Base-by-base conservation (phyloP, 371 early-diverging fungal species). In the Rhizopus microsporus region DNA sequence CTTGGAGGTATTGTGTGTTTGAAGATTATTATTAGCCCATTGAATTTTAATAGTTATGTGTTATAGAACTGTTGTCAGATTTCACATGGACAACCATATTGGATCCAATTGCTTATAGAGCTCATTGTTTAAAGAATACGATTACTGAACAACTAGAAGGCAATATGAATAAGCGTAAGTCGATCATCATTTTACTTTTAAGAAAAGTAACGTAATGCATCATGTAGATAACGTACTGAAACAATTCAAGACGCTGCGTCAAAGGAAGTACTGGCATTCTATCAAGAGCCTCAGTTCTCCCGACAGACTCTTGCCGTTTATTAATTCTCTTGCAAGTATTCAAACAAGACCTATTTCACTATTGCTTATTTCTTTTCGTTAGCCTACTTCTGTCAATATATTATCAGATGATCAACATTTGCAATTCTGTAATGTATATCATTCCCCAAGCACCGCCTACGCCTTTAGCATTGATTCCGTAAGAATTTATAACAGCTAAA, bases 231-330 rank as follows among this genome's bases (percentile, higher is more conserved):
- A 71, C 44, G 59, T 63, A 7, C 16, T 68, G 10, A 68, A 62
- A 15, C 75, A 79, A 39, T 71, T 74, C 44, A 69, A 68, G 12
- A 72, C 72, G 7, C 54, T 74, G 15, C 60, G 80, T 47, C 77
- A 85, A 54, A 80, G 78, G 48, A 80, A 82, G 38, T 85, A 74
- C 42, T 85, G 85, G 85, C 72, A 72, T 15, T 72, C 82, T 0
- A 62, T 85, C 9, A 80, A 76, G 33, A 77, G 80, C 0, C 62
- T 85, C 8, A 61, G 71, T 29, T 60, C 75, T 30, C 69, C 71
- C 6, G 80, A 79, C 5, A 66, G 77, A 45, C 59, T 85, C 23
- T 62, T 85, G 9, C 81, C 85, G 4, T 78, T 76, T 55, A 63
- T 78, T 2, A 48, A 70, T 17, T 56, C 66, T 15, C 52, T 66